Conservation (phyloP, 2,329 filamentous ascomycete genomes). For the Phoma herbarum region DNA sequence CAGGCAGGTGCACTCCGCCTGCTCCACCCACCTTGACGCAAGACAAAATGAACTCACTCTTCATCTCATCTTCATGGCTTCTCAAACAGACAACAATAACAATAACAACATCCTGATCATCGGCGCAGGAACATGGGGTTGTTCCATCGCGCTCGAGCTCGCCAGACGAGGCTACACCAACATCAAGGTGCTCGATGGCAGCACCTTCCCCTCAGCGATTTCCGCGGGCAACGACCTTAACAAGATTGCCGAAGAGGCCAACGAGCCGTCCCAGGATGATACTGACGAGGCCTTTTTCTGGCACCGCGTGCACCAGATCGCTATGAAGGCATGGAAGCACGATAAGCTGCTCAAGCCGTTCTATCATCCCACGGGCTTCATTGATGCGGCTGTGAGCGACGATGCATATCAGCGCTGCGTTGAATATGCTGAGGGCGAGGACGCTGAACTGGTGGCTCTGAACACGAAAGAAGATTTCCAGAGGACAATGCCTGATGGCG, state of each 20-base stretch:
- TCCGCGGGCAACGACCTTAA: constrained; percentile 61
- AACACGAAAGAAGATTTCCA: constrained; percentile 58
- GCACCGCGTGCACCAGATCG: constrained; percentile 44
- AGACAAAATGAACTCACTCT: not conserved
- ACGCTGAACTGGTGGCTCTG: constrained; percentile 46
- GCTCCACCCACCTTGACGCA: constrained; percentile 3
- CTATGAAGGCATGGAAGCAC: constrained; percentile 54
- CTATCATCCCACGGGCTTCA: constrained; percentile 60
- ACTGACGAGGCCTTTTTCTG: constrained; percentile 49
- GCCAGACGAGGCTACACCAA: constrained; percentile 57
- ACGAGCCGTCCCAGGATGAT: constrained; percentile 34
- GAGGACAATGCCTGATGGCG: constrained; percentile 61
- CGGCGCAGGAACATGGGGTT: constrained; percentile 62
- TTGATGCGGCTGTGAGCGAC: constrained; percentile 56
- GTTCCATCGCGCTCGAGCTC: constrained; percentile 59
- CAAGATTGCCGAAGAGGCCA: constrained; percentile 55
- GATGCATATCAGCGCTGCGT: constrained; percentile 51
- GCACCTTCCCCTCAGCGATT: constrained; percentile 55
- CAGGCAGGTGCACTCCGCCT: constrained; percentile 12
- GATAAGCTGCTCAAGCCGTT: constrained; percentile 56
- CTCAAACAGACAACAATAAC: constrained; percentile 26
- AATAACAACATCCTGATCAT: constrained; percentile 52
- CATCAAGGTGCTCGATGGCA: constrained; percentile 58
- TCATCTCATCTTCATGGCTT: constrained; percentile 4
- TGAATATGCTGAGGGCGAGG: constrained; percentile 47